phyloP scores from a whole-genome alignment of 805 yeast genomes.

The Blastobotrys mokoenaii region DNA sequence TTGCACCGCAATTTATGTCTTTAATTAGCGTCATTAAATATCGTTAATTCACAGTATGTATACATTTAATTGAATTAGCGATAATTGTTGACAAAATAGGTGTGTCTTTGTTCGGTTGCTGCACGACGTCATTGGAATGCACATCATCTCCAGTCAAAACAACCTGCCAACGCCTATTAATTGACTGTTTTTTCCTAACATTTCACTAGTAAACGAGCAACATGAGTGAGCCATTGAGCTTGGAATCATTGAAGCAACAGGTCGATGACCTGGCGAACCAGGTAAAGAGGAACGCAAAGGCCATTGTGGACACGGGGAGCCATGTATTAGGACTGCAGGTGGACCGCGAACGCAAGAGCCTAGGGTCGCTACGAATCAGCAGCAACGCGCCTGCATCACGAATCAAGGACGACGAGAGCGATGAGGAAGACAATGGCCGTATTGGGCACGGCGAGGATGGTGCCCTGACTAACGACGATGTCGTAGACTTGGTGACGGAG shows the following conservation, averaged over 20 bases:
- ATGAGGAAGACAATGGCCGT: constrained; percentile 7
- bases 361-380: constrained; percentile 19
- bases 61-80: too few relatives aligned
- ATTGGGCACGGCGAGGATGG: constrained; percentile 7
- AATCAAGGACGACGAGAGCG: constrained; percentile 3
- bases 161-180: not conserved
- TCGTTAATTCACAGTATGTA: too few relatives aligned
- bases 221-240: not conserved
- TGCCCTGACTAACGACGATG: constrained; percentile 51
- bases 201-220: too few relatives aligned
- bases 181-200: too few relatives aligned
- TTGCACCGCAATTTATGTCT: too few relatives aligned
- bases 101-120: too few relatives aligned
- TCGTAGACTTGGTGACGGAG: constrained; percentile 81
- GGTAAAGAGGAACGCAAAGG: constrained; percentile 54
- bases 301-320: constrained; percentile 72
- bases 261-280: constrained; percentile 31
- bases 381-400: constrained; percentile 1
- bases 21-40: too few relatives aligned
- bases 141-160: not conserved
- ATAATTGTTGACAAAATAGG: too few relatives aligned
- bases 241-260: constrained; percentile 9
- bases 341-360: constrained; percentile 37
- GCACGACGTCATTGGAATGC: not conserved
- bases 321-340: constrained; percentile 67